A percentile compares a stretch with the other conserved stretches of the same genome.
These are phyloP conservation scores for Fusarium euwallaceae DNA, from an alignment of 2,329 filamentous ascomycete species.

Conservation along the genomic window DNA sequence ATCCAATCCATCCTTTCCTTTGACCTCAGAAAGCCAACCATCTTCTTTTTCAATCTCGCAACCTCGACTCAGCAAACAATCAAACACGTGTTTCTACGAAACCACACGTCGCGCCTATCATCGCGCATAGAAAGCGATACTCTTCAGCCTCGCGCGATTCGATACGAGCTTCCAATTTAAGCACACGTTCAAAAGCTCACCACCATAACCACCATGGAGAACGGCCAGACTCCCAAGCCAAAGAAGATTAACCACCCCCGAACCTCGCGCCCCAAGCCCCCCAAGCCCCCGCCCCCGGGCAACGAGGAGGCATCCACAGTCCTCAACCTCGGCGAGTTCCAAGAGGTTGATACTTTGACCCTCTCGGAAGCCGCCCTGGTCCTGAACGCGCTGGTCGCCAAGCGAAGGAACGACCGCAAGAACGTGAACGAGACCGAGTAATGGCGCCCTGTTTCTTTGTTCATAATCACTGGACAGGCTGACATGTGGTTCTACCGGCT, in stretches of 20 bases:
- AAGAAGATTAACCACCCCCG: slow-evolving; percentile 42
- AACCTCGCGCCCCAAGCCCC: slow-evolving; percentile 75
- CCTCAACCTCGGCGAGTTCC: slow-evolving; percentile 92
- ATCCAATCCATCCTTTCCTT: slow-evolving; percentile 26
- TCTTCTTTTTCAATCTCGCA: slow-evolving; percentile 5
- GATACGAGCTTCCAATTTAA: background rate
- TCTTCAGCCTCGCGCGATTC: background rate
- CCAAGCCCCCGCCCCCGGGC: slow-evolving; percentile 76
- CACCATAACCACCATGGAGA: slow-evolving; percentile 27
- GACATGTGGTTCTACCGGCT: slow-evolving; percentile 3
- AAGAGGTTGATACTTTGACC: slow-evolving; percentile 90
- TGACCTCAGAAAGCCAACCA: slow-evolving; percentile 1
- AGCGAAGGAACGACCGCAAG: slow-evolving; percentile 83
- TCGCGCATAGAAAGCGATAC: slow-evolving; percentile 2
- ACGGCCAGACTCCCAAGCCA: slow-evolving; percentile 28
- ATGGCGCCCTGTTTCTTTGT: slow-evolving; percentile 26
- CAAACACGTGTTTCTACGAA: background rate
- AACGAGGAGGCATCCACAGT: slow-evolving; percentile 89
- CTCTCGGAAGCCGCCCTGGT: slow-evolving; percentile 93
- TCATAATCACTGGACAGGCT: background rate
- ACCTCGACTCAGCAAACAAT: background rate
- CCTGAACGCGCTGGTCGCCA: slow-evolving; percentile 88
- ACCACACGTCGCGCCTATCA: background rate
- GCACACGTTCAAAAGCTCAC: background rate
- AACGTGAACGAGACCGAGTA: slow-evolving; percentile 89